Percentiles rank a stretch among this genome's conserved stretches.
Conservation (phyloP, 768 basidiomycete genomes). For the Suillus bovinus region DNA sequence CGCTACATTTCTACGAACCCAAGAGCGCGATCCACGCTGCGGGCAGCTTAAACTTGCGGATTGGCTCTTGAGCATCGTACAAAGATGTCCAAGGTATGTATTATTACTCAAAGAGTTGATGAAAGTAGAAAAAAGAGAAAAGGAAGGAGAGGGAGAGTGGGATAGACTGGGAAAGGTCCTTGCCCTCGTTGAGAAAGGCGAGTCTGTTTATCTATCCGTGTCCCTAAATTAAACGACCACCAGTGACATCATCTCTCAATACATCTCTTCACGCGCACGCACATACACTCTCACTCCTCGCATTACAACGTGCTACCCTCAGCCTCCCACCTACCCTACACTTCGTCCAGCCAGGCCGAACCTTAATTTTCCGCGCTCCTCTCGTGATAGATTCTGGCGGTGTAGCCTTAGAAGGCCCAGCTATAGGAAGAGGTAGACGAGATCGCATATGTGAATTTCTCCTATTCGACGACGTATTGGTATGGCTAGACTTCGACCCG, state of each 20-base stretch:
- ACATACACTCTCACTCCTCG: slow-evolving; percentile 71
- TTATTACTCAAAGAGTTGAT: slow-evolving; percentile 83
- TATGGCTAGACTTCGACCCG: neutral
- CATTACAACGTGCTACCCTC: slow-evolving; percentile 75
- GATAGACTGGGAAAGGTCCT: slow-evolving; percentile 58
- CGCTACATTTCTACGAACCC: slow-evolving; percentile 58
- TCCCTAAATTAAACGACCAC: slow-evolving; percentile 8
- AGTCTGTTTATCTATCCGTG: slow-evolving; percentile 17
- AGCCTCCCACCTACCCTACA: slow-evolving; percentile 78
- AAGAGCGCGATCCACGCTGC: slow-evolving; percentile 70
- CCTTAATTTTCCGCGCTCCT: slow-evolving; percentile 43
- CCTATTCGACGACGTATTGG: slow-evolving; percentile 2
- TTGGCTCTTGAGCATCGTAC: slow-evolving; percentile 86
- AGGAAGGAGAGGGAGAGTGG: slow-evolving; percentile 56
- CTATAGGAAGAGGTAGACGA: neutral
- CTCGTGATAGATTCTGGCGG: slow-evolving; percentile 3
- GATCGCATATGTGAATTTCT: slow-evolving; percentile 5
- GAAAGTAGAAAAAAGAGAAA: slow-evolving; percentile 55
- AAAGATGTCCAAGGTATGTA: slow-evolving; percentile 85
- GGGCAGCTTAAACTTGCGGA: slow-evolving; percentile 76
- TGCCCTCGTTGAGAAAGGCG: slow-evolving; percentile 75
- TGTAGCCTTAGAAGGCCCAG: slow-evolving; percentile 3
- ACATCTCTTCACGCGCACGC: slow-evolving; percentile 78
- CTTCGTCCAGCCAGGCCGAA: slow-evolving; percentile 80
- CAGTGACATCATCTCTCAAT: slow-evolving; percentile 79